Percentiles rank a stretch among this genome's conserved stretches.
Evolutionary conservation across 371 early-diverging fungal species (phyloP).

Genomic region (Mortierella sp.): DNA sequence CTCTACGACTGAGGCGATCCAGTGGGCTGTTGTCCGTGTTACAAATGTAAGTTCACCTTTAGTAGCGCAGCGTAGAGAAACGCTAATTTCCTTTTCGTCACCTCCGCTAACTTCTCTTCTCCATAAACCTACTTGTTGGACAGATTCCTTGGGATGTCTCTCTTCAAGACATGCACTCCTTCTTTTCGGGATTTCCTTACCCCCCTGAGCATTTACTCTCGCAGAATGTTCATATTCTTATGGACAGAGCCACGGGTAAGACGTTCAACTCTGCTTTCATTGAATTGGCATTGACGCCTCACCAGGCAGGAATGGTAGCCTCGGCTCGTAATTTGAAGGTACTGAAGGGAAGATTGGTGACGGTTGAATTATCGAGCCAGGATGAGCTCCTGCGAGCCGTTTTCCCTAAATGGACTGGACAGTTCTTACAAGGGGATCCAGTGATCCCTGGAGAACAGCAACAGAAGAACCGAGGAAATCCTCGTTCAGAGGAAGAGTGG

Average conservation of each 20-base stretch:
- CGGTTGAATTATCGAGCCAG: slow-evolving; percentile 71
- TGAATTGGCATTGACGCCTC: slow-evolving; percentile 59
- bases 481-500: background rate
- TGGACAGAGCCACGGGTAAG: slow-evolving; percentile 64
- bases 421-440: slow-evolving; percentile 64
- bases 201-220: slow-evolving; percentile 46
- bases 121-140: background rate
- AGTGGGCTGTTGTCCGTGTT: slow-evolving; percentile 55
- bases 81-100: background rate
- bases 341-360: slow-evolving; percentile 76
- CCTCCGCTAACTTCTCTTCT: background rate
- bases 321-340: slow-evolving; percentile 66
- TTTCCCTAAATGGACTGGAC: slow-evolving; percentile 79
- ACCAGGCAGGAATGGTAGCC: slow-evolving; percentile 62
- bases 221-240: slow-evolving; percentile 62
- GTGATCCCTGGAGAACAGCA: slow-evolving; percentile 44
- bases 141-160: slow-evolving; percentile 60
- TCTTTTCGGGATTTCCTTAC: slow-evolving; percentile 37
- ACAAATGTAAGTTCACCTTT: slow-evolving; percentile 39
- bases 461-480: background rate
- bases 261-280: slow-evolving; percentile 62
- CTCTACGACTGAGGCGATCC: slow-evolving; percentile 30
- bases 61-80: background rate
- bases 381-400: slow-evolving; percentile 74
- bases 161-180: slow-evolving; percentile 39